Percentiles rank a stretch among this genome's conserved stretches.
Conservation (phyloP, 202 grass and related monocot genomes). For the Panicum virgatum region DNA sequence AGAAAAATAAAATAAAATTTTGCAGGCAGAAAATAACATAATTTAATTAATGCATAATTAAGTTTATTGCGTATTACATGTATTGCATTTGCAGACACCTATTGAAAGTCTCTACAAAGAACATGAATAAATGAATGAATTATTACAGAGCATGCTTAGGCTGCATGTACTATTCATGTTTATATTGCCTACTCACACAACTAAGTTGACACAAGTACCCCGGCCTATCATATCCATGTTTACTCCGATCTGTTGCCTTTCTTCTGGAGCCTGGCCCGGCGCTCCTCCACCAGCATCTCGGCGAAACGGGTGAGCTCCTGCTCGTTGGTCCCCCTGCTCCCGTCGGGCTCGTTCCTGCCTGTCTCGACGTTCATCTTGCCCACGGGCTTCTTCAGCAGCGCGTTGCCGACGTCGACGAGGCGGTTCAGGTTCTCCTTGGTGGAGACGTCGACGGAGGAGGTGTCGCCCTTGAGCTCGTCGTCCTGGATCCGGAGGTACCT, state of each 20-base stretch:
- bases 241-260: not conserved
- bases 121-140: not conserved
- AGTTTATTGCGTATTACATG: no score
- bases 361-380: constrained; percentile 66
- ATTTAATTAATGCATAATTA: no score
- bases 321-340: constrained; percentile 30
- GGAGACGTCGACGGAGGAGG: constrained; percentile 51
- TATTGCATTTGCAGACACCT: no score
- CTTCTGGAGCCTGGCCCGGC: constrained; percentile 27
- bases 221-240: not conserved
- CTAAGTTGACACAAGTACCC: not conserved
- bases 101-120: not conserved
- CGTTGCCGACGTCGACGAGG: constrained; percentile 43
- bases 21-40: no score
- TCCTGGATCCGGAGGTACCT: constrained; percentile 62
- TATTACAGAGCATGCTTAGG: not conserved
- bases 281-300: constrained; percentile 29
- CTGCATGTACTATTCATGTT: not conserved
- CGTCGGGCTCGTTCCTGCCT: constrained; percentile 23
- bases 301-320: constrained; percentile 47
- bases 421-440: constrained; percentile 43
- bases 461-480: constrained; percentile 35
- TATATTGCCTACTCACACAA: not conserved
- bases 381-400: constrained; percentile 38
- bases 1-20: no score